phyloP scores from a whole-genome alignment of 257 asterid genomes.

The Leptodermis oblonga region DNA sequence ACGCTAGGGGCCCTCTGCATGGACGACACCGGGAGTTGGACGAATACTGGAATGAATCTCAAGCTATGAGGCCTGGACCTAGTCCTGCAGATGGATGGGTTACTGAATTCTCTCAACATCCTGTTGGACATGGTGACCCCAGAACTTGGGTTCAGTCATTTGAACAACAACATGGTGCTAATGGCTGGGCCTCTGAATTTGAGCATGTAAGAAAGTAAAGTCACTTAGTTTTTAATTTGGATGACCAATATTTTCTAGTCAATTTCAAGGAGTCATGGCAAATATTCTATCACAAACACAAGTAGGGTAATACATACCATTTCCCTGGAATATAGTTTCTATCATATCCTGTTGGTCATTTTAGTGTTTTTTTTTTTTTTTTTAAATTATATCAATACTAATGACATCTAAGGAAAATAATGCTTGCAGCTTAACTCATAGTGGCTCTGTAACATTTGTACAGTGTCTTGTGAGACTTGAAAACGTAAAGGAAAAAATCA shows the following conservation, averaged over 20 bases:
- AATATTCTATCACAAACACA: neutral
- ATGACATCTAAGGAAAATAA: neutral
- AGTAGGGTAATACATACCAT: neutral
- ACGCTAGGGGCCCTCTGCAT: constrained; percentile 65
- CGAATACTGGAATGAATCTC: constrained; percentile 93
- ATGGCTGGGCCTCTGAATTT: constrained; percentile 97
- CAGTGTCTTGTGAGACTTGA: neutral
- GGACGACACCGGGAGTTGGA: constrained; percentile 81
- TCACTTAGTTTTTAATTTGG: constrained; percentile 10
- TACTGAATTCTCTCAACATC: constrained; percentile 64
- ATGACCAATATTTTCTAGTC: constrained; percentile 5
- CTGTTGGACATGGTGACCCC: constrained; percentile 59
- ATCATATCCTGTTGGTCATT: neutral
- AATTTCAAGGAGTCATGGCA: neutral
- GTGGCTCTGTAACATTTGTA: neutral
- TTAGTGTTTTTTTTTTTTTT: neutral
- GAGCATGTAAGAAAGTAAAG: constrained; percentile 65
- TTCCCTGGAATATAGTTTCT: neutral
- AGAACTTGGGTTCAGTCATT: constrained; percentile 83
- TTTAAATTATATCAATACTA: neutral
- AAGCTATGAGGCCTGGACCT: constrained; percentile 57
- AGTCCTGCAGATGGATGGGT: constrained; percentile 83
- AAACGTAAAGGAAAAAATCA: neutral
- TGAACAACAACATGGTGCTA: constrained; percentile 85
- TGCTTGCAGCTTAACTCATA: no score